Percentiles rank a stretch among this genome's conserved stretches.
Evolutionary conservation across 176 grass and related monocot genomes (phyloP).

Genomic region (Metroxylon sagu): DNA sequence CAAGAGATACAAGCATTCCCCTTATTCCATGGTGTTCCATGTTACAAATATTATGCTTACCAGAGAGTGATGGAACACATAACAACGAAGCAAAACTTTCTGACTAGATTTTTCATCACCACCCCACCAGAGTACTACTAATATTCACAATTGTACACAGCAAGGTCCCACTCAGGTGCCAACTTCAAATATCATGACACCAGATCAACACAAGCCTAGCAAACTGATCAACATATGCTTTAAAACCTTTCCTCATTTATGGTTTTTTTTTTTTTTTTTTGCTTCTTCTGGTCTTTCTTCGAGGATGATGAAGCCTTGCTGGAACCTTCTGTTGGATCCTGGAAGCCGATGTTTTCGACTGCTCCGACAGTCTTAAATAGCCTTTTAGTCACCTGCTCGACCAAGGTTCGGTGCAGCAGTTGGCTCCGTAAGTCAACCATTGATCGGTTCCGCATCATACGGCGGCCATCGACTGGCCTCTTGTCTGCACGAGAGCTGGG

Average conservation of each 20-base stretch:
- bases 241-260: neutral
- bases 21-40: no score
- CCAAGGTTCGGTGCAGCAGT: conserved; percentile 60
- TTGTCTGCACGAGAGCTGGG: conserved; percentile 12
- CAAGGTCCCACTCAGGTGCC: no score
- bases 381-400: conserved; percentile 83
- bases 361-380: conserved; percentile 85
- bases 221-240: no score
- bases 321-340: conserved; percentile 17
- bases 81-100: no score
- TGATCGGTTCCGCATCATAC: conserved; percentile 52
- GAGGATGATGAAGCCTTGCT: conserved; percentile 16
- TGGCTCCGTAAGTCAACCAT: conserved; percentile 83
- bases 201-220: no score
- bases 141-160: no score
- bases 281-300: conserved; percentile 10
- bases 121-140: no score
- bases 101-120: no score
- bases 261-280: neutral
- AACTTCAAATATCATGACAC: no score
- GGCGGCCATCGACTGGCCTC: conserved; percentile 10
- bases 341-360: conserved; percentile 80
- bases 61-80: no score
- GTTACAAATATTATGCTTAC: no score
- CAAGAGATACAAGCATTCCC: no score